Base-by-base conservation (phyloP, 148 eudicot species). In the Amaranthus hypochondriacus region DNA sequence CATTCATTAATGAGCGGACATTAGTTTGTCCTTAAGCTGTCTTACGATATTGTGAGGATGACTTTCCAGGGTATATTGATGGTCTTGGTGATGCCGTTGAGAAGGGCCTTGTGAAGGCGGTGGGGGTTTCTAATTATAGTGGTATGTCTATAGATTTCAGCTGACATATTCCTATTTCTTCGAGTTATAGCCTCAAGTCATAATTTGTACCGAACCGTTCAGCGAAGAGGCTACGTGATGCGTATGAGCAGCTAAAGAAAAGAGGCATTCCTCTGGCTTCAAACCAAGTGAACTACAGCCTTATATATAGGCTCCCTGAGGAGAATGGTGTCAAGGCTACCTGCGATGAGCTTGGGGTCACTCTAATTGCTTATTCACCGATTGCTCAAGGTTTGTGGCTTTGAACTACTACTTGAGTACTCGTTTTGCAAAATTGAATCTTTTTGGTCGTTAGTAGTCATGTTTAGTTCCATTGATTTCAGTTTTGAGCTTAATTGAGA, bases 251-350 rank as follows among this genome's bases (percentile, higher is more conserved):
- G 79, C 92, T 95, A 56, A 83, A 80, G 44, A 89, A 90, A 78
- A 77, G 94, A 83, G 97, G 99, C 60, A 89, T 95, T 66, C 97
- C 97, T 42, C 74, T 95, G 77, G 99, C 97, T 72, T 87, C 99
- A 60, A 95, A 95, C 83, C 99, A 95, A 92, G 99, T 95, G 73
- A 95, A 95, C 73, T 95, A 95, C 86, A 92, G 99, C 78, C 93
- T 95, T 43, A 92, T 95, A 64, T 92, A 95, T 82, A 81, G 99
- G 74, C 50, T 77, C 71, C 96, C 99, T 5, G 99, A 95, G 84
- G 89, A 86, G 66, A 95, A 95, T 67, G 99, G 99, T 76, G 97
- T 95, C 69, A 95, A 95, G 86, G 89, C 96, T 66, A 76, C 96
- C 7, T 95, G 99, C 61, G 99, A 95, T 81, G 99, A 95, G 79